A percentile compares a stretch with the other conserved stretches of the same genome.
phyloP scores from a whole-genome alignment of 306 rosid species.

The Sophora flavescens region DNA sequence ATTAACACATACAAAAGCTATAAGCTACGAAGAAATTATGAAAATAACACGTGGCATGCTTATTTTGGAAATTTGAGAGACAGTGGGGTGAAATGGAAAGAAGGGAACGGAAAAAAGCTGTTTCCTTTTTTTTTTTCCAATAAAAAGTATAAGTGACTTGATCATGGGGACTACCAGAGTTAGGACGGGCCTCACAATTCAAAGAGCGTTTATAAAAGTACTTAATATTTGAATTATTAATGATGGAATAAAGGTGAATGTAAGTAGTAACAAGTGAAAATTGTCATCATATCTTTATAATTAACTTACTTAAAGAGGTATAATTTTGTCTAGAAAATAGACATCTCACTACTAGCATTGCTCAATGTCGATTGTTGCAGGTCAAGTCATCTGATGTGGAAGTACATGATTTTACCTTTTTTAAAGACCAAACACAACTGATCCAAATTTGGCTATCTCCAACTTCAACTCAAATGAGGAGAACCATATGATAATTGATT shows the following conservation, averaged over 20 bases:
- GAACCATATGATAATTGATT: neutral
- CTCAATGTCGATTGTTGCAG: neutral
- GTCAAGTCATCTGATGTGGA: constrained; percentile 16
- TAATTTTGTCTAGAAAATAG: no score
- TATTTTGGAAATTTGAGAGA: neutral
- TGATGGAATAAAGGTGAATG: neutral
- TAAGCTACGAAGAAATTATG: neutral
- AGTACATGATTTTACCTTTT: constrained; percentile 3
- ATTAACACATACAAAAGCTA: neutral
- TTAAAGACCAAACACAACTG: neutral
- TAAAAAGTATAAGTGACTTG: no score
- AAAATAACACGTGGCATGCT: neutral
- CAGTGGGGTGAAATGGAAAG: neutral
- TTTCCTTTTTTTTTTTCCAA: no score
- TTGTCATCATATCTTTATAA: neutral
- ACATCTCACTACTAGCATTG: neutral
- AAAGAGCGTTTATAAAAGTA: no score
- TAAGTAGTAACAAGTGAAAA: constrained; percentile 5
- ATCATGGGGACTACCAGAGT: no score
- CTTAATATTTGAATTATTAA: neutral
- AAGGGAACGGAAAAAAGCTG: neutral
- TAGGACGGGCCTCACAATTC: no score
- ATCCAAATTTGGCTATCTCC: constrained; percentile 4
- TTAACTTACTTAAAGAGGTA: neutral
- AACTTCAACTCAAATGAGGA: constrained; percentile 12